phyloP scores from a whole-genome alignment of 2,329 filamentous ascomycete species.

The Chrysoporthe austroafricana region DNA sequence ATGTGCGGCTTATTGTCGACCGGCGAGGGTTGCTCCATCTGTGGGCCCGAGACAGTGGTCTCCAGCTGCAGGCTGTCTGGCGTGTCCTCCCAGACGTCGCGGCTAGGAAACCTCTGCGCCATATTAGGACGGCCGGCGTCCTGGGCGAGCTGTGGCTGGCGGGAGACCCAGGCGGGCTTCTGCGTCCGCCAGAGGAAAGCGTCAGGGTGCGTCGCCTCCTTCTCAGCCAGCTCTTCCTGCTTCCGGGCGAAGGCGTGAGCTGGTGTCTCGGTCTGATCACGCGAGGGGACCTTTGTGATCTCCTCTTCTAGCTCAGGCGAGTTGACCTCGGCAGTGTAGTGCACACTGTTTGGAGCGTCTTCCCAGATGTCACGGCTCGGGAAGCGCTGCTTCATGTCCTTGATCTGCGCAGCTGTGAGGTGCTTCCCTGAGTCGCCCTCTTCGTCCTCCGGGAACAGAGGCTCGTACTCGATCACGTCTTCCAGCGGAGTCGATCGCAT shows the following conservation, averaged over 20 bases:
- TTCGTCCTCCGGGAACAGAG: constrained; percentile 83
- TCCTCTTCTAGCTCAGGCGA: constrained; percentile 66
- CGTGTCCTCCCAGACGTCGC: constrained; percentile 92
- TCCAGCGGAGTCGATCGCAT: constrained; percentile 73
- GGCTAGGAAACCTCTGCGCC: constrained; percentile 81
- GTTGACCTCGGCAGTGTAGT: constrained; percentile 79
- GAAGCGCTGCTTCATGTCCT: constrained; percentile 69
- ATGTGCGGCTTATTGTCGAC: constrained; percentile 57
- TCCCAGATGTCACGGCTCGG: constrained; percentile 98
- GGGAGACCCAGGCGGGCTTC: constrained; percentile 51
- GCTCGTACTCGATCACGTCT: constrained; percentile 92
- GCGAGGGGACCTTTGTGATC: constrained; percentile 37
- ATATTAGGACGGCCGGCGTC: constrained; percentile 55
- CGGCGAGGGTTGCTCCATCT: constrained; percentile 50
- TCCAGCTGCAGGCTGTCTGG: constrained; percentile 82
- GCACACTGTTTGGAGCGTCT: constrained; percentile 84
- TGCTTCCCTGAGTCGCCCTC: constrained; percentile 51
- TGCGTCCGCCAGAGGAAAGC: constrained; percentile 59
- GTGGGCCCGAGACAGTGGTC: constrained; percentile 68
- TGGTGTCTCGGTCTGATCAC: constrained; percentile 54
- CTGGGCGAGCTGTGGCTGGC: constrained; percentile 54
- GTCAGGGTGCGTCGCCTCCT: constrained; percentile 51
- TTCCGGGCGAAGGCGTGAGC: constrained; percentile 68
- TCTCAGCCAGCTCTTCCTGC: constrained; percentile 68
- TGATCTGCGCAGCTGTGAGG: constrained; percentile 41